phyloP scores from a whole-genome alignment of 352 stramenopile genomes.

The Pythium aquatile region DNA sequence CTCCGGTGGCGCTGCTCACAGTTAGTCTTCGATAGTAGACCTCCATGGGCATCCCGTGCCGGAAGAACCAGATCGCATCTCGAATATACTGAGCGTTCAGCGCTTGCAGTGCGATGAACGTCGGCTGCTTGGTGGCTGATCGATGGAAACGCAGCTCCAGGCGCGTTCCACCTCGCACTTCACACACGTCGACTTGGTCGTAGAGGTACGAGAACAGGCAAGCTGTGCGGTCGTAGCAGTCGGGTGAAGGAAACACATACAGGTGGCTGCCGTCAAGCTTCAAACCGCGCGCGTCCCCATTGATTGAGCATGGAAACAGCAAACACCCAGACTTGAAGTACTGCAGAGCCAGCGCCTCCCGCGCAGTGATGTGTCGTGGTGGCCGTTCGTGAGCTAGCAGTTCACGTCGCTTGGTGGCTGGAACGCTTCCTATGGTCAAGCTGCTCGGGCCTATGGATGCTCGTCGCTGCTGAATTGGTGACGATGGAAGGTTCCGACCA shows the following conservation, averaged over 20 bases:
- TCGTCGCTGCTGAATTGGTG: conserved; percentile 65
- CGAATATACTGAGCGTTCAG: conserved; percentile 57
- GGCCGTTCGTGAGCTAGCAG: conserved; percentile 57
- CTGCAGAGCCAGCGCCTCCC: conserved; percentile 50
- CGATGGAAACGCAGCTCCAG: conserved; percentile 57
- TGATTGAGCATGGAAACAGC: conserved; percentile 63
- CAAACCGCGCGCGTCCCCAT: conserved; percentile 46
- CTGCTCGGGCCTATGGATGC: conserved; percentile 11
- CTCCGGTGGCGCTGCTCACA: background rate
- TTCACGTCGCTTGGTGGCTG: conserved; percentile 42
- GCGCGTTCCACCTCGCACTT: conserved; percentile 32
- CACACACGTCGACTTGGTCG: conserved; percentile 51
- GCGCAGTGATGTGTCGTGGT: conserved; percentile 34
- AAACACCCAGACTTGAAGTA: conserved; percentile 52
- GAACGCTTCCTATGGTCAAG: conserved; percentile 26
- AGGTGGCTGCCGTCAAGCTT: conserved; percentile 51
- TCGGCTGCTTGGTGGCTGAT: conserved; percentile 55
- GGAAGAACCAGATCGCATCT: conserved; percentile 65
- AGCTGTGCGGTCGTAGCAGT: conserved; percentile 58
- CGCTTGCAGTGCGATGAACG: conserved; percentile 55
- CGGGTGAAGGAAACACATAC: conserved; percentile 53
- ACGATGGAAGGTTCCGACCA: conserved; percentile 55
- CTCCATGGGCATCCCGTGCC: conserved; percentile 45
- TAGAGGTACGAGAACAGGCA: conserved; percentile 72
- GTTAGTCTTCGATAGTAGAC: conserved; percentile 16